Conservation (phyloP, 441 rosid genomes). For the Pelargonium fulgidum region DNA sequence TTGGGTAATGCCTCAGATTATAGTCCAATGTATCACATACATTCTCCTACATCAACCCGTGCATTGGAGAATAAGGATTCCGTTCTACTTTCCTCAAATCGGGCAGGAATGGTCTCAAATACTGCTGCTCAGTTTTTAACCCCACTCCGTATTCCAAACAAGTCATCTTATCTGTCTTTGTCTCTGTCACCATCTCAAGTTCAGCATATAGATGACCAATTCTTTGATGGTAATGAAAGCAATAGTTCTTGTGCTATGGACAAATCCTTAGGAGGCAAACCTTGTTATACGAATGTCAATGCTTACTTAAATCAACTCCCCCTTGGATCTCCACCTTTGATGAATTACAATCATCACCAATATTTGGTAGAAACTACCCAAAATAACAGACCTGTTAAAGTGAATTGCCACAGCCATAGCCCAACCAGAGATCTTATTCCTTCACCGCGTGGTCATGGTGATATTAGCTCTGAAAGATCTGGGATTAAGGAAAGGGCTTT, state of each 20-base stretch:
- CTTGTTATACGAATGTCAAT: constrained; percentile 30
- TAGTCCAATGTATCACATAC: constrained; percentile 38
- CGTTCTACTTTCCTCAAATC: constrained; percentile 32
- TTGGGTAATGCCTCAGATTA: constrained; percentile 45
- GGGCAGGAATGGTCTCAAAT: constrained; percentile 28
- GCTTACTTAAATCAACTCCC: constrained; percentile 29
- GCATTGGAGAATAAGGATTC: constrained; percentile 42
- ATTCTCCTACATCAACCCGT: constrained; percentile 40
- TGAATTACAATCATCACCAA: constrained; percentile 32
- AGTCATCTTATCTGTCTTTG: constrained; percentile 36
- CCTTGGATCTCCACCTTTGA: constrained; percentile 27
- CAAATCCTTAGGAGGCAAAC: constrained; percentile 27
- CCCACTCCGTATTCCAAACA: constrained; percentile 28
- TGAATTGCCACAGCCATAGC: constrained; percentile 34
- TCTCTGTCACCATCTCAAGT: constrained; percentile 40
- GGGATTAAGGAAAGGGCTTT: constrained; percentile 35
- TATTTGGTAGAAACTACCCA: constrained; percentile 35
- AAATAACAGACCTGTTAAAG: constrained; percentile 26
- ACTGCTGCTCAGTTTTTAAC: constrained; percentile 31
- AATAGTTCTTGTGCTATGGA: constrained; percentile 23
- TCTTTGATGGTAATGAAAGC: constrained; percentile 24
- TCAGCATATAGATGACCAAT: constrained; percentile 30
- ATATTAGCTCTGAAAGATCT: constrained; percentile 27
- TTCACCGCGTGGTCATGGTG: constrained; percentile 24
- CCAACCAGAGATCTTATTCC: constrained; percentile 40